phyloP scores from a whole-genome alignment of 805 yeast species.

The Starmerella vaccinii region DNA sequence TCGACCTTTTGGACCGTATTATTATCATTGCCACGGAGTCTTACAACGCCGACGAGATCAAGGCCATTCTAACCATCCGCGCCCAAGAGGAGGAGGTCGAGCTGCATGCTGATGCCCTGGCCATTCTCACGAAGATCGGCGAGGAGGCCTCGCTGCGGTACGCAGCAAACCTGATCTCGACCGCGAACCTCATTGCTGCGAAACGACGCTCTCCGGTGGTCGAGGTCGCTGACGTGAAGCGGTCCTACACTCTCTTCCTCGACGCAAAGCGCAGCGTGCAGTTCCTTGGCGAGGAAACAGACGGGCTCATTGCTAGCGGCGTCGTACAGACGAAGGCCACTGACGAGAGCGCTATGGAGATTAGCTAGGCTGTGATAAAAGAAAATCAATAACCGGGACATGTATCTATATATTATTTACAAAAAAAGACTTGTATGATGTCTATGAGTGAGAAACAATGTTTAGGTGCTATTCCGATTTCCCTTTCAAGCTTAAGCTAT shows the following conservation, averaged over 20 bases:
- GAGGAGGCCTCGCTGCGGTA: conserved; percentile 84
- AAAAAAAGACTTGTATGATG: no score
- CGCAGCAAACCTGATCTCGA: conserved; percentile 82
- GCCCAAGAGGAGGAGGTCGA: conserved; percentile 92
- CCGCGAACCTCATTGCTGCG: conserved; percentile 73
- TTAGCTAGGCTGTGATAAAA: conserved; percentile 26
- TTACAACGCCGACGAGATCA: conserved; percentile 73
- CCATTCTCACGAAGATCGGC: conserved; percentile 79
- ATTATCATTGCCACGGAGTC: conserved; percentile 79
- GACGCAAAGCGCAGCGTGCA: conserved; percentile 86
- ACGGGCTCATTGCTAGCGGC: conserved; percentile 7
- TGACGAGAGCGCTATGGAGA: conserved; percentile 14
- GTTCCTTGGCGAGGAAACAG: conserved; percentile 38
- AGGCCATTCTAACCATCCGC: conserved; percentile 76
- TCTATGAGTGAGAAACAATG: no score
- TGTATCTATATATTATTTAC: no score
- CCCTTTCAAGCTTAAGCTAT: no score
- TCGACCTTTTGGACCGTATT: conserved; percentile 86
- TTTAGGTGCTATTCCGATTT: no score
- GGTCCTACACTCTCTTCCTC: conserved; percentile 75
- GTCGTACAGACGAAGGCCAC: not conserved
- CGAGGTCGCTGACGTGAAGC: conserved; percentile 73
- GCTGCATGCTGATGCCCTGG: conserved; percentile 69
- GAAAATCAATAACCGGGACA: no score
- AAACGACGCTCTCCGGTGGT: conserved; percentile 66